Evolutionary conservation across 1,284 basidiomycete species (phyloP), one percentile per base, ranked within the genome.

Genomic region (Sporisorium graminicola): DNA sequence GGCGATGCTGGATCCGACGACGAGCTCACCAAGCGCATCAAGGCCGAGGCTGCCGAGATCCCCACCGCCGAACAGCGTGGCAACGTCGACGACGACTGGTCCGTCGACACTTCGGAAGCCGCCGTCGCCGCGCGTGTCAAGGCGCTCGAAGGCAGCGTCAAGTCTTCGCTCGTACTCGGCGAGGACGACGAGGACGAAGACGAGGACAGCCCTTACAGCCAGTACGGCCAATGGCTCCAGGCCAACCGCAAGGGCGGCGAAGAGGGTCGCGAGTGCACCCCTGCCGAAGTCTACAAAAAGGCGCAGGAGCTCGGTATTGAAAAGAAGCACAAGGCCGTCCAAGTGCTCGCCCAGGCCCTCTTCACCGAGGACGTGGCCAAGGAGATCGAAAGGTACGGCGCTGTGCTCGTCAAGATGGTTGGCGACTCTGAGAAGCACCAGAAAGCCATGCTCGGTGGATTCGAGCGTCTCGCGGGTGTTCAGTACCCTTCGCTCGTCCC

Each of bases 281-380:
- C 78, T 20, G 88, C 92, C 64, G 90, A 92, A 22, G 90, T 98
- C 64, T 93, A 90, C 88, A 92, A 93, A 87, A 94, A 95, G 88
- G 93, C 93, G 5, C 93, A 96, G 85, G 95, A 97, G 70, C 86
- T 95, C 42, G 94, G 93, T 35, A 93, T 99, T 77, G 94, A 93
- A 83, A 95, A 94, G 89, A 99, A 98, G 88, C 94, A 98, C 89
- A 96, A 93, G 89, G 90, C 92, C 1, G 88, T 97, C 33, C 90
- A 94, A 71, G 91, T 95, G 60, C 88, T 99, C 55, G 92, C 92
- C 31, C 92, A 96, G 84, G 90, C 91, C n/a, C 88, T 98, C 52
- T 98, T 98, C 87, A 92, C 92, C 29, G 90, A 90, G 58, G 88
- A 94, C 51, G 90, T 94, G 18, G 87, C 92, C 83, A 81, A 88